Evolutionary conservation across 169 alveolate species (phyloP), one percentile per base, ranked within the genome.

Genomic region (Amoebophrya sp.): DNA sequence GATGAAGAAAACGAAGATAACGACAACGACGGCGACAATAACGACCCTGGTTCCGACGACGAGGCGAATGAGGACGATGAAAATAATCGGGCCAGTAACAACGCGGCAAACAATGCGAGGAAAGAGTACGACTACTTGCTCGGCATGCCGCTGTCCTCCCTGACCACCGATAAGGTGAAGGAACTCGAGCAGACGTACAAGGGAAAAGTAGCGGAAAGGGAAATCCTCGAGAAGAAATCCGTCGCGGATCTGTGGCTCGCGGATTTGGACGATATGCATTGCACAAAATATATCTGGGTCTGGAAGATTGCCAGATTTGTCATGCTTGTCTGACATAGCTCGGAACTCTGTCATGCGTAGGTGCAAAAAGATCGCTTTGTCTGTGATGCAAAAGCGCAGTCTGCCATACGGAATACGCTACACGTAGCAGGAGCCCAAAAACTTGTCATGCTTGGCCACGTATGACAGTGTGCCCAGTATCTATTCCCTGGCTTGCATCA

Each of bases 91-190:
- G 66, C 66, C 18, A 7, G 66, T 18, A 18, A 7, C 7, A 18
- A 7, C 29, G 66, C 66, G 66, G 66, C 66, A 12, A 18, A 7
- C 29, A 47, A 47, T 12, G 66, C 0, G 14, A 38, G 40, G 39
- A 33, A 18, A 7, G 66, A 47, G 89, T 98, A 95, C 95, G 98
- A 98, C 93, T 98, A 98, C 93, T 95, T 98, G 77, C 95, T 98
- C 89, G 94, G 96, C 77, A 96, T 97, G 98, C 97, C 99, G 53
- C 95, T 98, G 89, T 96, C 97, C 97, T 94, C 96, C 83, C 96
- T 98, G 39, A 97, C 99, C 33, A 95, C 94, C 38, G 99, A 98
- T 92, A 96, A 94, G 18, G 91, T 89, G 35, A 7, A 29, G 77
- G 91, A 89, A 23, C 77, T 89, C 23, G 23, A 89, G 77, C 32